phyloP scores from a whole-genome alignment of 2,329 filamentous ascomycete genomes.

The Fusarium sp. region DNA sequence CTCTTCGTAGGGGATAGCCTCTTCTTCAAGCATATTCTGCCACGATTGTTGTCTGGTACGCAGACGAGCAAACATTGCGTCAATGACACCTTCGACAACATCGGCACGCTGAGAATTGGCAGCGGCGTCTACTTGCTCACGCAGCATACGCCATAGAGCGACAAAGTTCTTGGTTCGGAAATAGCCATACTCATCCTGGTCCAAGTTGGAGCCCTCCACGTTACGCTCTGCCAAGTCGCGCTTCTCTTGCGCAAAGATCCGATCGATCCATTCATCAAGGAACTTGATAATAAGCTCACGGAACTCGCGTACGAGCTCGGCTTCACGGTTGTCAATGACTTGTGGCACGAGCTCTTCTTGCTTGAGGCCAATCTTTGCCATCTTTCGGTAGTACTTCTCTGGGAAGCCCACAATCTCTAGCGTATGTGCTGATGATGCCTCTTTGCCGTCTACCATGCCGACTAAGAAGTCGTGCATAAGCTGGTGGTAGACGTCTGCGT shows the following conservation, averaged over 20 bases:
- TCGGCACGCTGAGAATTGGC: conserved; percentile 87
- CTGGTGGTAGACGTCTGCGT: conserved; percentile 89
- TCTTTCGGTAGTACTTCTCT: conserved; percentile 95
- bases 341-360: conserved; percentile 84
- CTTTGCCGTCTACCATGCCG: conserved; percentile 83
- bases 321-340: conserved; percentile 89
- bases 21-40: conserved; percentile 89
- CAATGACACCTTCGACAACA: conserved; percentile 93
- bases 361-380: conserved; percentile 87
- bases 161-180: conserved; percentile 92
- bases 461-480: conserved; percentile 96
- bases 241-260: conserved; percentile 85
- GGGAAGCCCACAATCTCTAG: conserved; percentile 95
- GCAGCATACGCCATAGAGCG: conserved; percentile 97
- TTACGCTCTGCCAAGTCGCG: conserved; percentile 84
- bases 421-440: conserved; percentile 87
- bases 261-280: conserved; percentile 97
- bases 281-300: conserved; percentile 94
- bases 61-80: conserved; percentile 92
- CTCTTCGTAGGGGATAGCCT: conserved; percentile 78
- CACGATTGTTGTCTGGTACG: conserved; percentile 85
- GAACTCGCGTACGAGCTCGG: conserved; percentile 93
- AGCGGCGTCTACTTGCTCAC: conserved; percentile 89
- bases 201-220: conserved; percentile 79
- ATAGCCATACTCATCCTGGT: conserved; percentile 88